Evolutionary conservation across 73 alveolate genomes (phyloP), one percentile per base, ranked within the genome.

Genomic region (Symbiodinium natans): DNA sequence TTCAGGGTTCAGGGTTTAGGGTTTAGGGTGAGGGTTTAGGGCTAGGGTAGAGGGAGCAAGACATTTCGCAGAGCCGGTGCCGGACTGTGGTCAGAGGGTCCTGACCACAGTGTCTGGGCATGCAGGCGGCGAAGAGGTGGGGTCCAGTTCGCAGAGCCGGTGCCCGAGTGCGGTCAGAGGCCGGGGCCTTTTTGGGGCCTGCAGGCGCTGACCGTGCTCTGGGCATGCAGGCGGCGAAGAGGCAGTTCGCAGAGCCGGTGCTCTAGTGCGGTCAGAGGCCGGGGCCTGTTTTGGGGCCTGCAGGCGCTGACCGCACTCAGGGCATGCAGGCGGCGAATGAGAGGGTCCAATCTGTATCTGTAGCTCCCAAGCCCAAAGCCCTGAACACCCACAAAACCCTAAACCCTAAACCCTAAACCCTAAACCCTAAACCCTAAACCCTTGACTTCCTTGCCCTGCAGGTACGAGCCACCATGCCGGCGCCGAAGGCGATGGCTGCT

Each of bases 241-340:
- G 31, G 34, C 21, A 6, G 13, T 13, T 63, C 77, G 77, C 25
- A 34, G 36, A 63, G 77, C 31, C 77, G 77, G 77, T 63, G 77
- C 77, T 27, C 31, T 63, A 34, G 77, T 63, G n/a, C n/a, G 17
- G 77, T 63, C 77, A 34, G 77, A 63, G 77, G 77, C 34, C 77
- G 34, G 77, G 77, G 31, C 11, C 31, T 27, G 21, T 25, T 52
- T 52, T 27, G 4, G 1, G 77, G 25, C 77, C 31, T 59, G 77
- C 77, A 17, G 77, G 77, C 77, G 40, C 77, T 34, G 77, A 63
- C 77, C 6, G 59, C 13, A 5, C 68, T 3, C 1, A 63, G 31
- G 77, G 77, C 77, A 63, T 63, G 77, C 77, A 63, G 77, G 77
- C 77, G 77, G 77, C 77, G 77, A 63, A n/a, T n/a, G 59, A 6